Evolutionary conservation across 1,284 basidiomycete species (phyloP), one percentile per base, ranked within the genome.

Genomic region (Leucoagaricus sp.): DNA sequence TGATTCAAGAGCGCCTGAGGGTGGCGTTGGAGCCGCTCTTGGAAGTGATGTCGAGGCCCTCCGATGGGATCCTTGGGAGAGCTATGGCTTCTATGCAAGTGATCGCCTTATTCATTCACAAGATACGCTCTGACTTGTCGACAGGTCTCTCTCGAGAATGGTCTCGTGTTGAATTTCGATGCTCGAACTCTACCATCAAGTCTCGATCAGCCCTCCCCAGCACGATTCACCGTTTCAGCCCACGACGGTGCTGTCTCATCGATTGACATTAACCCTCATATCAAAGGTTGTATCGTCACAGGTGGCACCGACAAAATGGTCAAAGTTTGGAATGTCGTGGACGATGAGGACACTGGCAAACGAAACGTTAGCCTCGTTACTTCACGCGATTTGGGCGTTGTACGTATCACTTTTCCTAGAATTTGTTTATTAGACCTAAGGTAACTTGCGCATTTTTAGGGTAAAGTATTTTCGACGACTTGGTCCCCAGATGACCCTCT

Each of bases 401-500:
- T 96, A 73, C 58, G 92, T n/a, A 19, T n/a, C 84, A 21, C 55
- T 48, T 61, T 34, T 19, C 12, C 6, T 46, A 44, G 21, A 42
- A 59, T 34, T 55, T 8, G 26, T 5, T 23, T 38, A 13, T 7
- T 21, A 48, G 58, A 13, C 15, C 36, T 36, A 15, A 55, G 57
- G 53, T 51, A 4, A 52, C 1, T 54, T 44, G 17, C 55, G 15
- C 17, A 33, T 33, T 31, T 48, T 56, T 64, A 96, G 93, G 96
- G 96, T 71, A 97, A 97, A 77, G 90, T 99, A 17, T 99, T 99
- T 73, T 89, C 94, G 1, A 82, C 90, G 0, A 79, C 83, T 2
- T 98, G 93, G 80, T 96, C 93, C 21, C 96, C 97, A 0, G 94
- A 98, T 70, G 93, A 97, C 65, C 91, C 96, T 0, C 85, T 98